A percentile compares a stretch with the other conserved stretches of the same genome.
phyloP scores from a whole-genome alignment of 2,329 filamentous ascomycete genomes.

The Aspergillus unguis region DNA sequence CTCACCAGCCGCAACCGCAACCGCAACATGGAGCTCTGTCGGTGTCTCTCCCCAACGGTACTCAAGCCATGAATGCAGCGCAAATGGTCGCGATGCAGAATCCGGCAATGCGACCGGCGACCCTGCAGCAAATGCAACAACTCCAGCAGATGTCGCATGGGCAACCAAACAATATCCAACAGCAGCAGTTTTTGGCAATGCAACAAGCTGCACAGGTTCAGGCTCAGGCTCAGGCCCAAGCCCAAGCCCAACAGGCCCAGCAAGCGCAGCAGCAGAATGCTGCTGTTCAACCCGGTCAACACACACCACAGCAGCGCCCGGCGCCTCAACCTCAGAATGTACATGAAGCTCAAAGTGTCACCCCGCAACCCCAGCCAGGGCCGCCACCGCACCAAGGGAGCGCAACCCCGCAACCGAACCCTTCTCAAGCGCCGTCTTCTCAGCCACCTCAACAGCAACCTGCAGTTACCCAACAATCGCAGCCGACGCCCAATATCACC shows the following conservation, averaged over 20 bases:
- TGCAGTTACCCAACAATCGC: slow-evolving; percentile 34
- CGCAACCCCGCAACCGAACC: slow-evolving; percentile 37
- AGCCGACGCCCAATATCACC: slow-evolving; percentile 35
- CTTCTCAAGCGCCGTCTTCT: slow-evolving; percentile 29
- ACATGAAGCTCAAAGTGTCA: slow-evolving; percentile 40
- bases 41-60: slow-evolving; percentile 41
- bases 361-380: slow-evolving; percentile 44
- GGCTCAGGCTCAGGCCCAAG: slow-evolving; percentile 23
- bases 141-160: slow-evolving; percentile 42
- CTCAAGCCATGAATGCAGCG: slow-evolving; percentile 39
- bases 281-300: slow-evolving; percentile 35
- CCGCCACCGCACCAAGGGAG: slow-evolving; percentile 38
- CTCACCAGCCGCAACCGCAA: slow-evolving; percentile 36
- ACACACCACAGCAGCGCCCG: slow-evolving; percentile 41
- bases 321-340: slow-evolving; percentile 43
- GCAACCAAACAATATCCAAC: slow-evolving; percentile 43
- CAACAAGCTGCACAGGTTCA: slow-evolving; percentile 30
- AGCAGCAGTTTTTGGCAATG: slow-evolving; percentile 39
- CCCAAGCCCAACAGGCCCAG: slow-evolving; percentile 28
- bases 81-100: slow-evolving; percentile 46
- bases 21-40: slow-evolving; percentile 38
- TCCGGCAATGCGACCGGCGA: slow-evolving; percentile 39
- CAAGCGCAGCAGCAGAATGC: slow-evolving; percentile 31
- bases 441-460: slow-evolving; percentile 37
- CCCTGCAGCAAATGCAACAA: slow-evolving; percentile 39